These are phyloP conservation scores for Mucor racemosus DNA, from an alignment of 371 early-diverging fungal genomes.

Conservation along the genomic window DNA sequence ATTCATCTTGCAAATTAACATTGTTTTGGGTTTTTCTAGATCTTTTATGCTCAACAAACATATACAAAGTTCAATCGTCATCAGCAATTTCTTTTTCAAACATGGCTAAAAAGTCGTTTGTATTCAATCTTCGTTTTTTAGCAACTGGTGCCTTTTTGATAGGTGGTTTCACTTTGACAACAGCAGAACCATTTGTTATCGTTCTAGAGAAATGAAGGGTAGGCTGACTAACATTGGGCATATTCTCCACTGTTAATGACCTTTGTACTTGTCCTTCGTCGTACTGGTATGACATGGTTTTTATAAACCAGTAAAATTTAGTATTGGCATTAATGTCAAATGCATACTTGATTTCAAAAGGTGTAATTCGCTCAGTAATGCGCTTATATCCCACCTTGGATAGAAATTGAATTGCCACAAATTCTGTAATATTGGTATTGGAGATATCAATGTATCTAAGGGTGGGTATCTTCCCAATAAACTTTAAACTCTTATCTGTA, in stretches of 20 bases:
- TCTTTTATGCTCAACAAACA: not conserved
- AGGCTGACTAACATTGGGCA: not conserved
- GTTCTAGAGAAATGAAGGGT: not conserved
- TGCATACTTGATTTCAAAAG: not conserved
- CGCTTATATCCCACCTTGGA: not conserved
- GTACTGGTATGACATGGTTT: not conserved
- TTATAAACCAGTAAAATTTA: slow-evolving; percentile 7
- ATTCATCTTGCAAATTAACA: no score
- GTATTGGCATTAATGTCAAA: not conserved
- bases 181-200: not conserved
- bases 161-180: not conserved
- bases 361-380: not conserved
- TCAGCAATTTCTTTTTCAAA: slow-evolving; percentile 11
- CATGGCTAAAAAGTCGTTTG: slow-evolving; percentile 11
- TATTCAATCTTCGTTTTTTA: slow-evolving; percentile 2
- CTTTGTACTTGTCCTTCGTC: not conserved
- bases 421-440: slow-evolving; percentile 6
- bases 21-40: no score
- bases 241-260: not conserved
- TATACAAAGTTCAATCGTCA: not conserved
- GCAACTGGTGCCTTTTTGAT: not conserved
- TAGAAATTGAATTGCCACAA: slow-evolving; percentile 13
- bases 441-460: slow-evolving; percentile 15
- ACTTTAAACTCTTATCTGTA: slow-evolving; percentile 25
- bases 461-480: slow-evolving; percentile 11